These are phyloP conservation scores for Papiliotrema fonsecae DNA, from an alignment of 1,284 basidiomycete species.

Conservation along the genomic window DNA sequence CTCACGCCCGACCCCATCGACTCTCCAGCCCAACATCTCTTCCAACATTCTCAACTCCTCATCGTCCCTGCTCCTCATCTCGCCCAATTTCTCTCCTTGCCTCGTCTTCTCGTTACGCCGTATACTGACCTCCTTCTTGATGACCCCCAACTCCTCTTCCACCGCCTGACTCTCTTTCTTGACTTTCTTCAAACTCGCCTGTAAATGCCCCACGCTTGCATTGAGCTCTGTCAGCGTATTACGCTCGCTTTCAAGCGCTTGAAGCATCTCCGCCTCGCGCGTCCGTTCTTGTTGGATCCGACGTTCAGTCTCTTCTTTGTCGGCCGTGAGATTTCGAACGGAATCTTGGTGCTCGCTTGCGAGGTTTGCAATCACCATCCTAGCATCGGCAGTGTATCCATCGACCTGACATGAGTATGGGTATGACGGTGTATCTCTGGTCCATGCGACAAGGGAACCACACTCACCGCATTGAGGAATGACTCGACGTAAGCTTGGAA, in stretches of 20 bases:
- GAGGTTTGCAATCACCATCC: conserved; percentile 33
- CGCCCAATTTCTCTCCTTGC: conserved; percentile 60
- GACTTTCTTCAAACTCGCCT: conserved; percentile 31
- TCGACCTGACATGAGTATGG: conserved; percentile 29
- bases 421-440: neutral
- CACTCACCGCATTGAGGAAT: conserved; percentile 38
- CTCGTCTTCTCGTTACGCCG: conserved; percentile 59
- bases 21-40: conserved; percentile 57
- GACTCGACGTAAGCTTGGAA: conserved; percentile 34
- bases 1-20: conserved; percentile 67
- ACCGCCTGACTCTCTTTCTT: conserved; percentile 30
- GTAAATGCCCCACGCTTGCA: conserved; percentile 27
- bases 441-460: no score
- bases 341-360: conserved; percentile 26
- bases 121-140: conserved; percentile 26
- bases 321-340: conserved; percentile 31
- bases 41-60: conserved; percentile 61
- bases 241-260: conserved; percentile 41
- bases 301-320: conserved; percentile 37
- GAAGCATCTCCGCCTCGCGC: conserved; percentile 41
- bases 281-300: conserved; percentile 39
- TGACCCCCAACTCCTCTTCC: conserved; percentile 28
- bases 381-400: conserved; percentile 30
- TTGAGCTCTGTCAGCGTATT: conserved; percentile 29
- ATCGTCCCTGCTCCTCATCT: conserved; percentile 55